Percentiles rank a stretch among this genome's conserved stretches.
phyloP scores from a whole-genome alignment of 441 rosid species.

The Capsella rubella region DNA sequence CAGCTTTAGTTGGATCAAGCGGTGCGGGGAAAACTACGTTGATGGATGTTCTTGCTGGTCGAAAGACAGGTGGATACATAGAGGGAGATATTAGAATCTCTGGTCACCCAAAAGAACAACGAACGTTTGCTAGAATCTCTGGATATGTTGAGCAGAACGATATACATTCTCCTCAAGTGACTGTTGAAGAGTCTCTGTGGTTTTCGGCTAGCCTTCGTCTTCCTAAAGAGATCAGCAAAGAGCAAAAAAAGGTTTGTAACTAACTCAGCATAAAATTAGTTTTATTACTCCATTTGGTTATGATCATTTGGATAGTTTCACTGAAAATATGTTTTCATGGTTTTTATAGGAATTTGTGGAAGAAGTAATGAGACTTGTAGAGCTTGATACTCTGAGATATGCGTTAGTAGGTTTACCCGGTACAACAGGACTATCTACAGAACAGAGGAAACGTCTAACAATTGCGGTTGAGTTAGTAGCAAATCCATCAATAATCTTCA shows the following conservation, averaged over 20 bases:
- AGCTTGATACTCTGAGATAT: constrained; percentile 72
- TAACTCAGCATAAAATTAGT: constrained; percentile 17
- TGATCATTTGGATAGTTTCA: neutral
- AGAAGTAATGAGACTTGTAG: constrained; percentile 93
- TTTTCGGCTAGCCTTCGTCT: constrained; percentile 89
- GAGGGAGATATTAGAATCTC: constrained; percentile 92
- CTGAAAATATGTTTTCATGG: neutral
- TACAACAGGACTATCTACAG: constrained; percentile 85
- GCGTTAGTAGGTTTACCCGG: constrained; percentile 94
- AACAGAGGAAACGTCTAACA: constrained; percentile 91
- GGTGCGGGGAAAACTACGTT: constrained; percentile 98
- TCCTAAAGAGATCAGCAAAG: constrained; percentile 79
- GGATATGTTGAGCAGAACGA: constrained; percentile 98
- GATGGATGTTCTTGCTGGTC: constrained; percentile 98
- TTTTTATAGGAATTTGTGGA: constrained; percentile 85
- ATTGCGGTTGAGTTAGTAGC: constrained; percentile 98
- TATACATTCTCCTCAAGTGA: constrained; percentile 97
- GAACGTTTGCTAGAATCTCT: constrained; percentile 86
- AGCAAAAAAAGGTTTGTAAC: constrained; percentile 58
- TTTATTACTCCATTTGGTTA: constrained; percentile 12
- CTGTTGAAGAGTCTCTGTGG: constrained; percentile 91
- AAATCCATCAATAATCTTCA: constrained; percentile 91
- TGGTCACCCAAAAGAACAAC: constrained; percentile 79
- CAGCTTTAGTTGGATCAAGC: constrained; percentile 94
- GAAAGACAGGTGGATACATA: constrained; percentile 91